Percentiles rank a stretch among this genome's conserved stretches.
These are phyloP conservation scores for Tagetes patula DNA, from an alignment of 129 eudicot species.

Conservation along the genomic window DNA sequence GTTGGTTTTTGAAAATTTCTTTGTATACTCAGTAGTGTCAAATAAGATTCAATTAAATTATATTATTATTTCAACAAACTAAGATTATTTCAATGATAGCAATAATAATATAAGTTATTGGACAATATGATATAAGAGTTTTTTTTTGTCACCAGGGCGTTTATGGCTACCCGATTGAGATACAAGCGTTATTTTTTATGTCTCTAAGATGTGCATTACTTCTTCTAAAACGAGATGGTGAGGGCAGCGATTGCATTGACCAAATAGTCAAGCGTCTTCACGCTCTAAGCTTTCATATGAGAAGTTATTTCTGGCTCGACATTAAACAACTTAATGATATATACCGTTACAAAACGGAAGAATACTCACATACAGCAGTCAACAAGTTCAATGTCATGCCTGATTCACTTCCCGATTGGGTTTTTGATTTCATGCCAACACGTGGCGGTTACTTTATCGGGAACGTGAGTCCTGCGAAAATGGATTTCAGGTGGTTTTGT, in stretches of 20 bases:
- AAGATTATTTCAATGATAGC: background rate
- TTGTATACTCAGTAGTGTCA: background rate
- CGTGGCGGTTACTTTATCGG: constrained; percentile 95
- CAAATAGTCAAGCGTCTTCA: constrained; percentile 70
- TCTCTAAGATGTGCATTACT: constrained; percentile 79
- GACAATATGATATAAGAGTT: background rate
- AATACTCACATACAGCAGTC: constrained; percentile 95
- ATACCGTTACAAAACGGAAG: constrained; percentile 92
- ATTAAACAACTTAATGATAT: constrained; percentile 90
- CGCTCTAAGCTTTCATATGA: constrained; percentile 92
- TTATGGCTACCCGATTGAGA: constrained; percentile 94
- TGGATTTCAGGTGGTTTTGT: constrained; percentile 99
- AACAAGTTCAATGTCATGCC: constrained; percentile 97
- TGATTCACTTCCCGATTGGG: constrained; percentile 93
- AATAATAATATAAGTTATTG: background rate
- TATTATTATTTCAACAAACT: background rate
- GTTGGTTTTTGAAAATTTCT: too few species aligned
- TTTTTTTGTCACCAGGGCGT: constrained; percentile 57
- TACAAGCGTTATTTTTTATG: constrained; percentile 95
- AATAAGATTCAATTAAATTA: background rate
- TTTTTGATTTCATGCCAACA: constrained; percentile 92
- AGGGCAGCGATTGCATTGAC: constrained; percentile 62
- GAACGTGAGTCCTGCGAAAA: constrained; percentile 84
- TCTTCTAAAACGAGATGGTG: constrained; percentile 72
- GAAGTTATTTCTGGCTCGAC: constrained; percentile 95